Conservation (phyloP, 345 rosid species). For the Salix suchowensis region DNA sequence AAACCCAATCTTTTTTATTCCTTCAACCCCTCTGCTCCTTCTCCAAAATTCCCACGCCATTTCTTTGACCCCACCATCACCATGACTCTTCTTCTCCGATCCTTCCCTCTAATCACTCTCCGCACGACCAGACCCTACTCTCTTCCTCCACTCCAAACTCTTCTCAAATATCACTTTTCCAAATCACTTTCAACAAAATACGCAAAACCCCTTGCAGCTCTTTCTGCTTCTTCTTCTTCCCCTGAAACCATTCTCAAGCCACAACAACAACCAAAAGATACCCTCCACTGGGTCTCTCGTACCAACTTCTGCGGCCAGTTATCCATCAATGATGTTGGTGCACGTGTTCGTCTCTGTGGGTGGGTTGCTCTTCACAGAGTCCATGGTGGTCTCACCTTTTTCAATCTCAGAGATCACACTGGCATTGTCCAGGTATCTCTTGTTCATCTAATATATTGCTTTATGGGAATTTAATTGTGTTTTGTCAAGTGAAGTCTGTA, state of each 20-base stretch:
- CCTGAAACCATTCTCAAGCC: constrained; percentile 15
- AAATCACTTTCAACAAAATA: constrained; percentile 14
- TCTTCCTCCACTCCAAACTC: constrained; percentile 10
- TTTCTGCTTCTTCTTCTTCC: constrained; percentile 22
- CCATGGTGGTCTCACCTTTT: constrained; percentile 87
- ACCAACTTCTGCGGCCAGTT: constrained; percentile 61
- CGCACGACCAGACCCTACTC: constrained; percentile 11
- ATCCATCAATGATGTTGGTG: constrained; percentile 59
- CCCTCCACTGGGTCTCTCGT: constrained; percentile 72
- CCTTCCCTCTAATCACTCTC: constrained; percentile 35
- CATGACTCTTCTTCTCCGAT: constrained; percentile 27
- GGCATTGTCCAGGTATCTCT: constrained; percentile 79
- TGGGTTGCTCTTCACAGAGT: constrained; percentile 94
- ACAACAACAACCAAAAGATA: constrained; percentile 8
- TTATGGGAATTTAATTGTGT: background rate
- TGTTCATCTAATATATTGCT: background rate
- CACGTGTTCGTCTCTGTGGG: constrained; percentile 80
- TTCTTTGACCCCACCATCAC: background rate
- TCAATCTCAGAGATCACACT: constrained; percentile 92
- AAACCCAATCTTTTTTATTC: constrained; percentile 4
- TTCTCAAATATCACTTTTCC: constrained; percentile 14
- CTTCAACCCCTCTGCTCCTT: constrained; percentile 38
- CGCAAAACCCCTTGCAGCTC: constrained; percentile 20
- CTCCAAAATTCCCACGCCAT: constrained; percentile 12
- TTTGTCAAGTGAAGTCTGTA: background rate